phyloP scores from a whole-genome alignment of 352 stramenopile species.

The Phytophthora meadii region DNA sequence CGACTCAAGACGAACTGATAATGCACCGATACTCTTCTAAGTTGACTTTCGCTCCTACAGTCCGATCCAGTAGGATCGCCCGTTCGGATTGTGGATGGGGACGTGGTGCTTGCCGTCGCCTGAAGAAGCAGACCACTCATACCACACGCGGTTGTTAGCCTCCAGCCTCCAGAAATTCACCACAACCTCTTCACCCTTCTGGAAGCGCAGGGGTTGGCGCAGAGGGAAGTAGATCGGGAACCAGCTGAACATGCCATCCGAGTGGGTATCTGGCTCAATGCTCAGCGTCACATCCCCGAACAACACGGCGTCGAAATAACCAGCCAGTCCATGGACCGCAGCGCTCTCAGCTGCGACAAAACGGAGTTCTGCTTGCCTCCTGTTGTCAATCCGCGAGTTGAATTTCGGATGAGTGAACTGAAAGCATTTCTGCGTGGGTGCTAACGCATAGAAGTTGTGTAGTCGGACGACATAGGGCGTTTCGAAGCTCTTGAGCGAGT shows the following conservation, averaged over 20 bases:
- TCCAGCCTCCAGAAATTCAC: constrained; percentile 95
- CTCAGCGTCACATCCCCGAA: constrained; percentile 94
- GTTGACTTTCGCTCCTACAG: constrained; percentile 63
- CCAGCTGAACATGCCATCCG: constrained; percentile 99
- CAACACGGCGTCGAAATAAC: constrained; percentile 96
- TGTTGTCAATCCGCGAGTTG: constrained; percentile 82
- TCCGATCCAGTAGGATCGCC: constrained; percentile 95
- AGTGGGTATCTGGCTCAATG: constrained; percentile 96
- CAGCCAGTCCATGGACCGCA: constrained; percentile 95
- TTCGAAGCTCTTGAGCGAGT: constrained; percentile 90
- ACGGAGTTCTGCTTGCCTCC: constrained; percentile 64
- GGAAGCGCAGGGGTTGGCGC: constrained; percentile 87
- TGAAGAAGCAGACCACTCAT: constrained; percentile 95
- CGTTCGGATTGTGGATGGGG: constrained; percentile 97
- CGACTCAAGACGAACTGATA: constrained; percentile 6
- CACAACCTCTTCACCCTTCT: constrained; percentile 76
- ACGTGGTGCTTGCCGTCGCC: constrained; percentile 50
- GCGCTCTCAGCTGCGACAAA: constrained; percentile 64
- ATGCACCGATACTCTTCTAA: constrained; percentile 1
- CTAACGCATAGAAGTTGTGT: constrained; percentile 91
- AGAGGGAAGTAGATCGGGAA: constrained; percentile 99
- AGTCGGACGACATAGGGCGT: constrained; percentile 98
- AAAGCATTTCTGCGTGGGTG: constrained; percentile 91
- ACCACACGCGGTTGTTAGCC: constrained; percentile 94
- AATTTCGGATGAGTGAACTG: constrained; percentile 94